Conservation (phyloP, 495 filamentous ascomycete genomes). For the Tuber umbilicatum region DNA sequence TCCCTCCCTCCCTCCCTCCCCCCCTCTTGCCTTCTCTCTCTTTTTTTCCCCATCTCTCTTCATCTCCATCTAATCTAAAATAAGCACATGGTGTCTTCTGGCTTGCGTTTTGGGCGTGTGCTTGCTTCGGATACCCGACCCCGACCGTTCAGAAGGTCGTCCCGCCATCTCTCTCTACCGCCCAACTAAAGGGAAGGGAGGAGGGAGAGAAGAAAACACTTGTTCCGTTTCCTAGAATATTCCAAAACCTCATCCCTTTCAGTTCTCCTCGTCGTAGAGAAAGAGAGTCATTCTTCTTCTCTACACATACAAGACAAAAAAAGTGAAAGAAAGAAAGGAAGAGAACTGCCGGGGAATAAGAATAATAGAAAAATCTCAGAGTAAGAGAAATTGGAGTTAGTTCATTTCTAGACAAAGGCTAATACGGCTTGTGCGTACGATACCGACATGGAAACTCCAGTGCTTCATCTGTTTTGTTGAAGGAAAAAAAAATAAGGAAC, state of each 20-base stretch:
- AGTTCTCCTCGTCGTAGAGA: constrained; percentile 13
- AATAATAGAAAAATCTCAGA: not conserved
- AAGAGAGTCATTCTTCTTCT: constrained; percentile 13
- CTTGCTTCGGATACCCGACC: constrained; percentile 26
- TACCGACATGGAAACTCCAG: constrained; percentile 32
- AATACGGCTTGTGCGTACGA: constrained; percentile 25
- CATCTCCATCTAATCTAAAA: constrained; percentile 11
- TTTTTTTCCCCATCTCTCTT: constrained; percentile 4
- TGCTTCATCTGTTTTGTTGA: constrained; percentile 15
- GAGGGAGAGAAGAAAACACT: constrained; percentile 9
- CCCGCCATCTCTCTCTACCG: not conserved
- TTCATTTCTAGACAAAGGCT: constrained; percentile 28
- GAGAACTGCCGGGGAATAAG: constrained; percentile 7
- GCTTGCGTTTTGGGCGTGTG: constrained; percentile 17
- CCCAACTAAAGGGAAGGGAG: constrained; percentile 9
- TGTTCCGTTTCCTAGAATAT: constrained; percentile 26
- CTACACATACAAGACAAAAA: constrained; percentile 21
- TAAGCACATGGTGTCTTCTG: constrained; percentile 19
- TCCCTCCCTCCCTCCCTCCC: not conserved
- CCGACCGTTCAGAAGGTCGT: not conserved
- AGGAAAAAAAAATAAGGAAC: not conserved
- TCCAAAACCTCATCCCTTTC: constrained; percentile 23
- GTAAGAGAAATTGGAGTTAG: constrained; percentile 11
- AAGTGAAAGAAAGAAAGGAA: constrained; percentile 5
- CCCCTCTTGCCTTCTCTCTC: not conserved